phyloP scores from a whole-genome alignment of 352 stramenopile species.

The Phytopythium sindhum region DNA sequence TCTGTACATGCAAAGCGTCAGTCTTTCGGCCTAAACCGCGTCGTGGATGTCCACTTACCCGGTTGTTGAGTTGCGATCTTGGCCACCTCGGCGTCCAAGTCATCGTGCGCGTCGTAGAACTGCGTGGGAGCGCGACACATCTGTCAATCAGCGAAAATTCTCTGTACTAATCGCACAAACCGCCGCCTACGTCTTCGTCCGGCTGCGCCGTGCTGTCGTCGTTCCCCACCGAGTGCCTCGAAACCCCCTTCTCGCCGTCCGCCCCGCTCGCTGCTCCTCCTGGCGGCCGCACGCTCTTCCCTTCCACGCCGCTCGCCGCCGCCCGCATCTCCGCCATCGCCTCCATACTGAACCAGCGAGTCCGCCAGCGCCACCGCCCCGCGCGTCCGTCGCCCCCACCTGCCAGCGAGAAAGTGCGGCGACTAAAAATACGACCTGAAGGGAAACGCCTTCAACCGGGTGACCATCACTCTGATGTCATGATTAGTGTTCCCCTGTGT shows the following conservation, averaged over 20 bases:
- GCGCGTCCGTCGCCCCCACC: not conserved
- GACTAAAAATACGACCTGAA: not conserved
- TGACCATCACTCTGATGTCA: conserved; percentile 23
- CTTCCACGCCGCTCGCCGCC: not conserved
- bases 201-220: conserved; percentile 51
- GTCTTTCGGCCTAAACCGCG: not conserved
- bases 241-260: too few species aligned
- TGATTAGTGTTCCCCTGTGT: too few species aligned
- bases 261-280: not conserved
- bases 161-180: too few species aligned
- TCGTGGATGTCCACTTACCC: not conserved
- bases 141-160: not conserved
- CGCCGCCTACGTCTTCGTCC: conserved; percentile 57
- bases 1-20: not conserved
- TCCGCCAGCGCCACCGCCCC: not conserved
- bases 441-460: conserved; percentile 32
- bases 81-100: conserved; percentile 32
- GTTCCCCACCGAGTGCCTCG: conserved; percentile 14
- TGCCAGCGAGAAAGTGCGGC: not conserved
- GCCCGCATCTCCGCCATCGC: not conserved
- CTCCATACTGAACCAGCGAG: not conserved
- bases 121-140: conserved; percentile 9
- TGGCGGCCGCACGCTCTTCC: not conserved
- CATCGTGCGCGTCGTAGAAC: conserved; percentile 74
- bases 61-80: conserved; percentile 10